Evolutionary conservation across 176 grass and related monocot genomes (phyloP), one percentile per base, ranked within the genome.

Genomic region (Phyllostachys edulis): DNA sequence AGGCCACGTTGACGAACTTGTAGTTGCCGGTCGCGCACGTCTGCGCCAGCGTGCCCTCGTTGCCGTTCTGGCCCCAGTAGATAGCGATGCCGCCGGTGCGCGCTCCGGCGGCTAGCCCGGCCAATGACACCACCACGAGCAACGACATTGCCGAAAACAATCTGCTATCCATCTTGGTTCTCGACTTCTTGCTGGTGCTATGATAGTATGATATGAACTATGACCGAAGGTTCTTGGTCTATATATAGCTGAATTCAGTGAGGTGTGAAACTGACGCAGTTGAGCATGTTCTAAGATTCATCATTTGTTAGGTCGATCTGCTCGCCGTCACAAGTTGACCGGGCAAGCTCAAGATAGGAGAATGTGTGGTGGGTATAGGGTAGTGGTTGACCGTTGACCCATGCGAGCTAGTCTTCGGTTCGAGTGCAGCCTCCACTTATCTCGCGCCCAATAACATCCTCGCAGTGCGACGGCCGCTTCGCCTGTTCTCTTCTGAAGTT

Each of bases 51-150:
- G 82, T 78, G 67, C 88, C 90, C 80, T 95, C 90, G 79, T 80
- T 77, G 54, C 85, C 84, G 73, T 95, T 92, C 84, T 95, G 88
- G 52, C 90, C 93, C 93, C 88, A 95, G 82, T 95, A 95, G 79
- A 95, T 83, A 5, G 93, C 93, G 39, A 95, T 92, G 59, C 65
- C 73, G 44, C 93, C 88, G 40, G 63, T 55, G n/a, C 73, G 79
- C 40, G 82, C 80, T 18, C 74, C 68, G 26, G 44, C 59, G 1
- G 64, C 68, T 1, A 90, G 17, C 6, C 41, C 73, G 16, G 83
- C 67, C n/a, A 84, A 0, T 40, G 76, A 63, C 2, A 74, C 5
- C 49, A 39, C 61, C 0, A 15, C 5, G 41, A 78, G 23, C 45
- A 87, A 0, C 29, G 67, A 0, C 78, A 63, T 61, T 83, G 51